These are phyloP conservation scores for Lenwebbia sp. DNA, from an alignment of 345 rosid species.

Conservation along the genomic window DNA sequence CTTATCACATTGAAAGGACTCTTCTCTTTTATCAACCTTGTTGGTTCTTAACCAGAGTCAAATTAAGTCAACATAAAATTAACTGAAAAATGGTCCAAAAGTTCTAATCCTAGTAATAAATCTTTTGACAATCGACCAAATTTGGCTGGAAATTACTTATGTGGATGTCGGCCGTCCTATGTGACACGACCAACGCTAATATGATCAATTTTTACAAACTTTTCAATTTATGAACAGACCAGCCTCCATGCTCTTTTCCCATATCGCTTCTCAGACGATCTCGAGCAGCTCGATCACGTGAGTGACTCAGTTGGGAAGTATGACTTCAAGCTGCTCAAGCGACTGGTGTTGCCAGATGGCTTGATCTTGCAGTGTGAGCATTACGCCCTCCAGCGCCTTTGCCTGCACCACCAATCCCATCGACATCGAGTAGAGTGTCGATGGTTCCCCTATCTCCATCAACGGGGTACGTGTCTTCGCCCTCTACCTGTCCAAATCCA, in stretches of 20 bases:
- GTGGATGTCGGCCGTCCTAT: no score
- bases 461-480: constrained; percentile 44
- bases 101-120: no score
- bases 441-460: constrained; percentile 48
- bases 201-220: no score
- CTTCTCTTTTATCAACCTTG: no score
- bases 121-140: no score
- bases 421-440: constrained; percentile 71
- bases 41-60: no score
- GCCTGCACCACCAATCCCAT: constrained; percentile 39
- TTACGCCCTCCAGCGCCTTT: constrained; percentile 55
- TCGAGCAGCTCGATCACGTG: constrained; percentile 70
- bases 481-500: constrained; percentile 50
- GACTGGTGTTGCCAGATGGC: constrained; percentile 58
- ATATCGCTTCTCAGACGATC: constrained; percentile 82
- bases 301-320: constrained; percentile 73
- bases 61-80: no score
- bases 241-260: constrained; percentile 46
- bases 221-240: no score
- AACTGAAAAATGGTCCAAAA: no score
- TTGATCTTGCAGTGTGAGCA: constrained; percentile 65
- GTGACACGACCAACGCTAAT: no score
- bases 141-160: no score
- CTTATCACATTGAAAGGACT: no score
- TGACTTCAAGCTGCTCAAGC: constrained; percentile 48